Percentiles rank a stretch among this genome's conserved stretches.
These are phyloP conservation scores for Suhomyces panamericanus DNA, from an alignment of 1,139 yeast genomes.

Conservation along the genomic window DNA sequence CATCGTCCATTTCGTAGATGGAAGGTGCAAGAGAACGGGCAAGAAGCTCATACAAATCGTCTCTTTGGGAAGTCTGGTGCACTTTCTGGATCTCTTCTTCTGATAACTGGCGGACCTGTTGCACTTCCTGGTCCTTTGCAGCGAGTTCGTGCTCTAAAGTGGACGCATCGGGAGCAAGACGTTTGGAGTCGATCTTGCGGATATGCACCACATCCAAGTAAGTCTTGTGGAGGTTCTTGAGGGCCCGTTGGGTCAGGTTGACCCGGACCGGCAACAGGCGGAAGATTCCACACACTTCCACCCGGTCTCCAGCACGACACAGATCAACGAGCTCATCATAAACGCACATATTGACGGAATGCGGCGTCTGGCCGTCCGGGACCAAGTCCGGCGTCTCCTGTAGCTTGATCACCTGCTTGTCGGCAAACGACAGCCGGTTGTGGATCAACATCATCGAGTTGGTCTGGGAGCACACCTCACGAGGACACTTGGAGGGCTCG, in stretches of 20 bases:
- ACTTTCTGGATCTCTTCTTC: constrained; percentile 70
- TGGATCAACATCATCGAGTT: constrained; percentile 91
- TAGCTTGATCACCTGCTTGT: constrained; percentile 87
- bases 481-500: constrained; percentile 91
- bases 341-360: constrained; percentile 88
- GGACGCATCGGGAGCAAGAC: constrained; percentile 78
- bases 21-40: constrained; percentile 95
- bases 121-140: constrained; percentile 65
- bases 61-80: constrained; percentile 59
- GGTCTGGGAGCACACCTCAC: constrained; percentile 79
- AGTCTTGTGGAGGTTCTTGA: constrained; percentile 85
- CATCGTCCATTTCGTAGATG: constrained; percentile 93
- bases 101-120: constrained; percentile 69
- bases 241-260: constrained; percentile 79
- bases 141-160: constrained; percentile 49
- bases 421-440: constrained; percentile 89
- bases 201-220: constrained; percentile 93
- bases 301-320: constrained; percentile 95
- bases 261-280: constrained; percentile 90
- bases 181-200: constrained; percentile 77
- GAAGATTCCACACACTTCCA: constrained; percentile 94
- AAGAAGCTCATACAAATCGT: constrained; percentile 82
- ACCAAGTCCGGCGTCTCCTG: constrained; percentile 98
- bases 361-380: constrained; percentile 99
- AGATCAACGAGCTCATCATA: constrained; percentile 95